These are phyloP conservation scores for Aegle marmelos DNA, from an alignment of 345 rosid species.

Conservation along the genomic window DNA sequence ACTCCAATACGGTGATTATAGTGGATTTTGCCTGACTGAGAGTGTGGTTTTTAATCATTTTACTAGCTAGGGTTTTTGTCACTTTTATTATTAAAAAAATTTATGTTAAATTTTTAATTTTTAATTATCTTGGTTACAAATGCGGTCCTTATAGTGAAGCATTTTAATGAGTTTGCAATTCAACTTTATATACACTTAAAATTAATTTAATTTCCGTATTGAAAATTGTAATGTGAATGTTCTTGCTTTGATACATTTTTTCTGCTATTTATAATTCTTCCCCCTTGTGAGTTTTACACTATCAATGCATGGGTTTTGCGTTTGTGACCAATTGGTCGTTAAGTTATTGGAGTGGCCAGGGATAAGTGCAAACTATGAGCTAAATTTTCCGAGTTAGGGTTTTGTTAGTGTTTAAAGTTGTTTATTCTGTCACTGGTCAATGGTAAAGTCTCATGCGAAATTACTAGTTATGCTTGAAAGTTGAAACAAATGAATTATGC, in stretches of 20 bases:
- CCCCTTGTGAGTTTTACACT: neutral
- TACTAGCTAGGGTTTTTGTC: constrained; percentile 12
- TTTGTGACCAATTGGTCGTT: neutral
- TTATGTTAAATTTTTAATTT: neutral
- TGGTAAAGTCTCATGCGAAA: neutral
- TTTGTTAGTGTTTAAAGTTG: neutral
- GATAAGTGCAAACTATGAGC: neutral
- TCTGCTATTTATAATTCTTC: neutral
- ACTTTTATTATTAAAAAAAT: neutral
- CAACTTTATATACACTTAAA: neutral
- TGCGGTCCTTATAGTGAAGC: neutral
- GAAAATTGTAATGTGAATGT: neutral
- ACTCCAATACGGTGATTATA: neutral
- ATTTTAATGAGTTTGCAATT: neutral
- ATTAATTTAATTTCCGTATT: neutral
- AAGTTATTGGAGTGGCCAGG: neutral
- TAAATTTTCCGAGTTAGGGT: neutral
- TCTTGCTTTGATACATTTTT: neutral
- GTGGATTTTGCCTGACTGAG: neutral
- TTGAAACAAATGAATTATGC: neutral
- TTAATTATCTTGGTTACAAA: neutral
- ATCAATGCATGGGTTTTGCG: too few species aligned
- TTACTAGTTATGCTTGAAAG: neutral
- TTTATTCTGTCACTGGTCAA: neutral
- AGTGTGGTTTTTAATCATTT: neutral